Evolutionary conservation across 1,139 yeast genomes (phyloP), one percentile per base, ranked within the genome.

Genomic region (Magnusiomyces fungicola): DNA sequence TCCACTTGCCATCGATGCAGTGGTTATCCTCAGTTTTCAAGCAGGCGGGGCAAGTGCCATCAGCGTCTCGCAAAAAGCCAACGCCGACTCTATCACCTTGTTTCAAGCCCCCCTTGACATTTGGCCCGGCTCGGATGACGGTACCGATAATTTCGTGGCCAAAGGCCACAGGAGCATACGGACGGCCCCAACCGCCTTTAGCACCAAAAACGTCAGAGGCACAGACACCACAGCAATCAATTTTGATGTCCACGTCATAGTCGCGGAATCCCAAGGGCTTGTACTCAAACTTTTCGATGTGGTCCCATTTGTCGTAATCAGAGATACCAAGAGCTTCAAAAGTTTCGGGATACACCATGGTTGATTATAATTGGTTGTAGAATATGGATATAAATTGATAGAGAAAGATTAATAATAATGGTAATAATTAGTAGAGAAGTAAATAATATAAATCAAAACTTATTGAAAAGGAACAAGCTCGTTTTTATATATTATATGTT

Each of bases 51-150:
- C 87, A 81, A 23, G 63, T 56, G 22, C 63, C 55, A 65, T 86
- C 81, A 14, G 79, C 66, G 47, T 66, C 67, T 38, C 72, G 64
- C 50, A 70, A 71, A 42, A 84, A 81, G 52, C 86, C 86, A 10
- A 78, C 73, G 44, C 85, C 87, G 32, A 79, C 85, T 50, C 79
- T 66, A 55, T 80, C 80, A 46, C 86, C 86, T 22, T 75, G 59
- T 24, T 66, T 67, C n/a, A 79, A 83, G 22, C 69, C 61, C 9
- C 69, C 63, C 4, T 22, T 21, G 21, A 23, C 43, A 3, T 40
- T 40, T 4, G 43, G 33, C 50, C 85, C 85, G 30, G 77, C 67
- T 21, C 71, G 69, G 52, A 75, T 66, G 33, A 79, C 83, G 30
- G 69, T 66, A 39, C 84, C 86, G 47, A 75, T 65, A 53, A 78